Base-by-base conservation (phyloP, 2,329 filamentous ascomycete genomes). In the Verticillium isaacii region DNA sequence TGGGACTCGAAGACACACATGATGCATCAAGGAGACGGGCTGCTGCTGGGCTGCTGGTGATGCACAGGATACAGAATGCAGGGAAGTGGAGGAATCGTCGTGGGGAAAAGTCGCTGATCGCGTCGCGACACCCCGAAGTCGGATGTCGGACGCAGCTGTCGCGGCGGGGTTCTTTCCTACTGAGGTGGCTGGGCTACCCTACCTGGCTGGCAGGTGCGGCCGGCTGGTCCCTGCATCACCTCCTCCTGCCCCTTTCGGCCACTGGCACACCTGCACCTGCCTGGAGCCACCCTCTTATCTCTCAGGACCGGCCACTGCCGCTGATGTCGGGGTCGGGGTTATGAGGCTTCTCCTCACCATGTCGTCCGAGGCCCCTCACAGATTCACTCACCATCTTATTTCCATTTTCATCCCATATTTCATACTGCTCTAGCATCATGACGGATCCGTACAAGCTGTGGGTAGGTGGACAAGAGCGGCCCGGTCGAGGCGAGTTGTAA, bases 401-500 rank as follows among this genome's bases (percentile, higher is more conserved):
- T 23, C 23, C 19, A 19, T 52, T 12, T 39, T 15, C 37, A 17
- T 17, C 4, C 5, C 14, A 17, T 41, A 6, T n/a, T 5, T 17
- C 37, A 41, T 17, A 7, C 37, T n/a, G 62, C 58, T 55, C 32
- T 56, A 50, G 59, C 57, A 64, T 55, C 61, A 64, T 64, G 63
- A 61, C 63, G 56, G 57, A 63, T 54, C 15, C 57, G 54, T 63
- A 57, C 57, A 63, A 63, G 7, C 63, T 72, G 15, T 73, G 71
- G 71, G 63, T 70, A 36, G 67, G 60, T 11, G 71, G 71, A 29
- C 61, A 63, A 39, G 64, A 65, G 32, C 63, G 69, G 11, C 66
- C 65, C 19, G 82, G 81, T 2, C 69, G 69, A 57, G 79, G 76
- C 61, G 78, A 81, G 64, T 71, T 75, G 82, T 84, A 70, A 76